These are phyloP conservation scores for Cutaneotrichosporon cavernicola DNA, from an alignment of 1,284 basidiomycete genomes.

Conservation along the genomic window DNA sequence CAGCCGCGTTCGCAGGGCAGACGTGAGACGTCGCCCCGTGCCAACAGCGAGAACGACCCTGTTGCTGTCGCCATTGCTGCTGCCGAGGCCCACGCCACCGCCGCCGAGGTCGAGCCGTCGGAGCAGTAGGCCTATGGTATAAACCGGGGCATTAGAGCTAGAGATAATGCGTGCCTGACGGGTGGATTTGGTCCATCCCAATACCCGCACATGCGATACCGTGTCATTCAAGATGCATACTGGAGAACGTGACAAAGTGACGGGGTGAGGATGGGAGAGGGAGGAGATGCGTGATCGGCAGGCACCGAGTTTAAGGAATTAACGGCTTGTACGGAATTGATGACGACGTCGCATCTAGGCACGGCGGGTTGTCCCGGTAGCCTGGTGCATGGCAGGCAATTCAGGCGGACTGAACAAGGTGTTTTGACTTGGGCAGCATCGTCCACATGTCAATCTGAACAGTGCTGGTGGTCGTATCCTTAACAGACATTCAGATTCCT, in stretches of 20 bases:
- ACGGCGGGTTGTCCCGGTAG: neutral
- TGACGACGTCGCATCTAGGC: neutral
- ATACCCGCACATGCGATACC: constrained; percentile 14
- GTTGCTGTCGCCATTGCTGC: constrained; percentile 28
- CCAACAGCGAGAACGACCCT: constrained; percentile 21
- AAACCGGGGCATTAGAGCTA: constrained; percentile 4
- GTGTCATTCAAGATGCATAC: constrained; percentile 1
- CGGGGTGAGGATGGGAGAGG: too few relatives aligned
- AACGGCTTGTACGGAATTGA: neutral
- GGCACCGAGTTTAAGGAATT: neutral
- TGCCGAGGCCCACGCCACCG: constrained; percentile 21
- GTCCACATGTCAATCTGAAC: too few relatives aligned
- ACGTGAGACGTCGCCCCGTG: constrained; percentile 24
- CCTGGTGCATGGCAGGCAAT: neutral
- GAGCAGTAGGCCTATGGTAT: neutral
- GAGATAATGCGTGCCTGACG: constrained; percentile 11
- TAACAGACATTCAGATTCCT: too few relatives aligned
- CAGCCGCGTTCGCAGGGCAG: constrained; percentile 23
- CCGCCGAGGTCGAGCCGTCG: neutral
- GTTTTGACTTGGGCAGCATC: too few relatives aligned
- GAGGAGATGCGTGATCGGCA: neutral
- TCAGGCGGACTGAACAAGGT: neutral
- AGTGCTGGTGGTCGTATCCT: too few relatives aligned
- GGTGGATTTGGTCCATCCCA: constrained; percentile 7
- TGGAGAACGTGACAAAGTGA: neutral